A percentile compares a stretch with the other conserved stretches of the same genome.
These are phyloP conservation scores for Candida tallmaniae DNA, from an alignment of 805 yeast species.

Conservation along the genomic window DNA sequence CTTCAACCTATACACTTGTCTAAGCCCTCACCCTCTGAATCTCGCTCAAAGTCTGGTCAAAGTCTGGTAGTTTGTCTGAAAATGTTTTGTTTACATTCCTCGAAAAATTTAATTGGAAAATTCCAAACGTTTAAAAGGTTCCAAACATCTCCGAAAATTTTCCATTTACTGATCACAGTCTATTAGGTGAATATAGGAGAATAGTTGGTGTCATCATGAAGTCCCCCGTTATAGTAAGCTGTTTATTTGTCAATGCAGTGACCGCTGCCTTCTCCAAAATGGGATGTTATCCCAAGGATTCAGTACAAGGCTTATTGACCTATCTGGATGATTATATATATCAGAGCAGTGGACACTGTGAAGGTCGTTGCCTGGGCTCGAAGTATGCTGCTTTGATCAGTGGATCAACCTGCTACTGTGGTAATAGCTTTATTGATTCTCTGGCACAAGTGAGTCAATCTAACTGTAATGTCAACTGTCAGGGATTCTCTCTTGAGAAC, in stretches of 20 bases:
- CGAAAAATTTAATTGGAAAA: background rate
- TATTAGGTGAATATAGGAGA: no score
- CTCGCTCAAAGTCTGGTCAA: no score
- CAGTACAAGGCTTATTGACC: constrained; percentile 28
- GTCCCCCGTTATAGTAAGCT: no score
- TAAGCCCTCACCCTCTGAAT: no score
- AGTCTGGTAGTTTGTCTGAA: no score
- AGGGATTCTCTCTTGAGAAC: constrained; percentile 31
- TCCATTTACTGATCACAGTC: no score
- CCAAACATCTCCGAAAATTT: background rate
- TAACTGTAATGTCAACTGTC: constrained; percentile 29
- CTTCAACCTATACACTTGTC: no score
- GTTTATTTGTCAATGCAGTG: no score
- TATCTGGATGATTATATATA: constrained; percentile 46
- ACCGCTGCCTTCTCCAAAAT: no score
- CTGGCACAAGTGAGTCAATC: constrained; percentile 21
- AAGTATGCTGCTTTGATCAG: constrained; percentile 30
- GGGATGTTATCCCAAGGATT: constrained; percentile 24
- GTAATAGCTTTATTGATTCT: constrained; percentile 24
- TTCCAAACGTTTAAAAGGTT: background rate
- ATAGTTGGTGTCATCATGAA: no score
- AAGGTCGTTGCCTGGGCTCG: constrained; percentile 44
- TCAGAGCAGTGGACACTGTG: constrained; percentile 61
- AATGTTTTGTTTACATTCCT: background rate
- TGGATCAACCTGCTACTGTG: constrained; percentile 40